Base-by-base conservation (phyloP, 768 basidiomycete genomes). In the Termitomyces sp. region DNA sequence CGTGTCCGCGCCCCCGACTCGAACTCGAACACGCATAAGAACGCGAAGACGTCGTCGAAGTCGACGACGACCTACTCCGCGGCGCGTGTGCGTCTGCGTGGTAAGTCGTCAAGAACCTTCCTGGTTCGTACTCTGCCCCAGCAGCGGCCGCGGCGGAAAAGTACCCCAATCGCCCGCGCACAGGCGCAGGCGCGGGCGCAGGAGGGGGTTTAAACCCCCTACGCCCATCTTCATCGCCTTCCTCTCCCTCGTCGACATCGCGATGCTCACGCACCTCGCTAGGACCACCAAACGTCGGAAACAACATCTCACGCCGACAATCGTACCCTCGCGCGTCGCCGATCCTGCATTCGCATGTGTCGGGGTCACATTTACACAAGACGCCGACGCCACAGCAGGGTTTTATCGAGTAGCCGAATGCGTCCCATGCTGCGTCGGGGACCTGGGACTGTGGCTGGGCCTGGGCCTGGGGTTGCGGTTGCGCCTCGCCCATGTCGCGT, bases 41-140 rank as follows among this genome's bases (percentile, higher is more conserved):
- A 49, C 70, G 69, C 0, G 74, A 74, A 1, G 69, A 70, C 0
- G 68, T 64, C 1, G 65, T 54, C 0, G 61, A 62, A 0, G 55
- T 57, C 46, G 61, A 64, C 5, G 61, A 65, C n/a, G 64, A 67
- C 6, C 64, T 61, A 44, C 66, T 67, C n/a, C 66, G 58, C 10
- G 66, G 53, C 1, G 59, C 41, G 3, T 59, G n/a, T n/a, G n/a
- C n/a, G n/a, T n/a, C n/a, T n/a, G n/a, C 63, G 6, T 36, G 12
- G 26, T 37, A 44, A 20, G 20, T 29, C 2, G 34, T 31, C 2
- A 58, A 53, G 43, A 56, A 61, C 9, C 44, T 14, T 32, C 26
- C 42, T 12, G 13, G 46, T 4, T 10, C 24, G 42, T 20, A n/a
- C 9, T 22, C 41, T 3, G 3, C 8, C 8, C 1, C n/a, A 1